phyloP scores from a whole-genome alignment of 805 yeast species.

The Naumovozyma dairenensis region DNA sequence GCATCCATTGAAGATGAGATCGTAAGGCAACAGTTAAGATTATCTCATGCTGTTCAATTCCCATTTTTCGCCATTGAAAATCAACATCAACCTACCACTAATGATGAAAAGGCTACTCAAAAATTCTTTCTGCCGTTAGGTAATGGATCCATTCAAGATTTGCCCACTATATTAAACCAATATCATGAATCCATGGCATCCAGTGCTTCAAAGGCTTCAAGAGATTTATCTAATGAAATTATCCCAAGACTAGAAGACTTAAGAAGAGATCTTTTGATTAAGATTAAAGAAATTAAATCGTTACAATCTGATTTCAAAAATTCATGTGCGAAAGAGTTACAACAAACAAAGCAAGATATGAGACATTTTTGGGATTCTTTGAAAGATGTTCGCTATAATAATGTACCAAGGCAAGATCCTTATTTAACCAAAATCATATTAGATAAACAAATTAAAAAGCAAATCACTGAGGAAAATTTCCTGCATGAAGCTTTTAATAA shows the following conservation, averaged over 20 bases:
- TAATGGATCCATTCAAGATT: constrained; percentile 70
- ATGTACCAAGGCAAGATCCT: constrained; percentile 65
- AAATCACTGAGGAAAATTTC: constrained; percentile 73
- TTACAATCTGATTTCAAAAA: constrained; percentile 79
- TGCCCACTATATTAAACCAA: constrained; percentile 61
- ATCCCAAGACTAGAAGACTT: constrained; percentile 61
- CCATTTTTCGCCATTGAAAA: constrained; percentile 27
- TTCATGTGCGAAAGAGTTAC: constrained; percentile 58
- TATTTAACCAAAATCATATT: constrained; percentile 59
- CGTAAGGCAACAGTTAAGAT: constrained; percentile 68
- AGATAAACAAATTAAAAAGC: constrained; percentile 70
- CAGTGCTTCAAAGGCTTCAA: constrained; percentile 47
- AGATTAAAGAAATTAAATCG: constrained; percentile 78
- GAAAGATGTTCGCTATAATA: constrained; percentile 45
- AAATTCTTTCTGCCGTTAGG: constrained; percentile 68
- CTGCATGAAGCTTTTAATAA: constrained; percentile 83
- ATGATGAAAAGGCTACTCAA: constrained; percentile 17
- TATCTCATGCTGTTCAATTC: constrained; percentile 64
- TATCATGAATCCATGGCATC: constrained; percentile 53
- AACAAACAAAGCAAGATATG: constrained; percentile 50
- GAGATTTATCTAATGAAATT: constrained; percentile 50
- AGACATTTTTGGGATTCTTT: constrained; percentile 48
- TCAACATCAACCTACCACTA: constrained; percentile 21
- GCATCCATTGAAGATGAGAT: constrained; percentile 84
- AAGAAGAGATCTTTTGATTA: constrained; percentile 66